Evolutionary conservation across 805 yeast species (phyloP).

Genomic region (Helenozyma rhizophorensis): DNA sequence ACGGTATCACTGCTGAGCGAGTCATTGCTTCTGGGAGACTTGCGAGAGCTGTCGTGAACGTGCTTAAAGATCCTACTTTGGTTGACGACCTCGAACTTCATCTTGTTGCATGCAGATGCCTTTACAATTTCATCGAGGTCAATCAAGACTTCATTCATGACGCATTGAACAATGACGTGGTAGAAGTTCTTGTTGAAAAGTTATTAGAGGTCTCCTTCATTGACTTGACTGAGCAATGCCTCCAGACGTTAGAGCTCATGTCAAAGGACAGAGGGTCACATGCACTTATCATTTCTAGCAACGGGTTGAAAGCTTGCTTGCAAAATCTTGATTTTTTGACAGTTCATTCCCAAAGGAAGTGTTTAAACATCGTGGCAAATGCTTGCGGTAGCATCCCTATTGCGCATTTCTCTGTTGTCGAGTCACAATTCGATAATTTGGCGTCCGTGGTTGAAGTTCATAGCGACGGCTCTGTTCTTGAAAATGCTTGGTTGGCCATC

Average conservation of each 20-base stretch:
- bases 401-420: conserved; percentile 43
- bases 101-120: conserved; percentile 76
- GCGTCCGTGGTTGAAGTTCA: conserved; percentile 52
- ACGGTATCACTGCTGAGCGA: conserved; percentile 57
- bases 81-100: conserved; percentile 74
- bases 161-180: conserved; percentile 61
- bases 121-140: conserved; percentile 76
- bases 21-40: conserved; percentile 57
- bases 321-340: conserved; percentile 84
- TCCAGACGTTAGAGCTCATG: conserved; percentile 68
- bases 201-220: conserved; percentile 74
- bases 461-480: conserved; percentile 57
- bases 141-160: conserved; percentile 58
- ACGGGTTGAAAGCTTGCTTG: conserved; percentile 62
- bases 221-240: conserved; percentile 88
- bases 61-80: conserved; percentile 54
- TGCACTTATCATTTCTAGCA: conserved; percentile 48
- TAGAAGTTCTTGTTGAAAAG: conserved; percentile 61
- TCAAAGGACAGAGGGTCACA: conserved; percentile 51
- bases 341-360: conserved; percentile 81
- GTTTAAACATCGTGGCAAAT: conserved; percentile 67
- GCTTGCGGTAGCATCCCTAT: conserved; percentile 49
- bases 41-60: conserved; percentile 48
- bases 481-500: conserved; percentile 62
- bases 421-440: conserved; percentile 56